Evolutionary conservation across 1,139 yeast genomes (phyloP).

Genomic region (Candida albicans): DNA sequence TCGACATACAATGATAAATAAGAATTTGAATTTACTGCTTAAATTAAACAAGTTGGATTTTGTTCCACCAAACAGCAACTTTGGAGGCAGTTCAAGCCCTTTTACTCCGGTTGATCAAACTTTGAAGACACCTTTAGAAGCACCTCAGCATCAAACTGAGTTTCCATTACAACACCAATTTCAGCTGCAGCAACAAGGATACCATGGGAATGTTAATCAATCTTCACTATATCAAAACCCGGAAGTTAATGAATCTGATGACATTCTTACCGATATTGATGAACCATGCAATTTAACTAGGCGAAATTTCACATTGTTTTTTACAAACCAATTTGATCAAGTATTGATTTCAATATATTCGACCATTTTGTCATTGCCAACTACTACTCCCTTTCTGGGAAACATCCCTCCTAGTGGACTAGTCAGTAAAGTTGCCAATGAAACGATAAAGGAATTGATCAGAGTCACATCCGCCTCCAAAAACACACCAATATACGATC

Average conservation of each 20-base stretch:
- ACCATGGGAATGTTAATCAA: neutral
- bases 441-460: slow-evolving; percentile 35
- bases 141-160: slow-evolving; percentile 20
- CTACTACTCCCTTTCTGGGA: slow-evolving; percentile 50
- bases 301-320: slow-evolving; percentile 35
- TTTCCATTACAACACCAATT: slow-evolving; percentile 3
- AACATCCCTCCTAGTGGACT: slow-evolving; percentile 46
- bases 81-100: slow-evolving; percentile 25
- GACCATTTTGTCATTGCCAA: slow-evolving; percentile 40
- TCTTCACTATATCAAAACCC: slow-evolving; percentile 30
- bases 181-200: slow-evolving; percentile 4
- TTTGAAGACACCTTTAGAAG: slow-evolving; percentile 41
- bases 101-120: slow-evolving; percentile 50
- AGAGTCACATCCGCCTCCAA: slow-evolving; percentile 15
- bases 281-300: slow-evolving; percentile 26
- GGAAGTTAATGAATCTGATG: slow-evolving; percentile 43
- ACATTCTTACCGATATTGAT: slow-evolving; percentile 42
- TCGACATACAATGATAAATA: slow-evolving; percentile 22
- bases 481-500: slow-evolving; percentile 32
- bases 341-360: slow-evolving; percentile 37
- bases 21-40: slow-evolving; percentile 24
- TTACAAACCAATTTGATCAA: slow-evolving; percentile 40
- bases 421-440: slow-evolving; percentile 45
- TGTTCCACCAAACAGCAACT: slow-evolving; percentile 24
- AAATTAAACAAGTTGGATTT: slow-evolving; percentile 25